Evolutionary conservation across 441 rosid species (phyloP), one percentile per base, ranked within the genome.

Genomic region (Corymbia calophylla): DNA sequence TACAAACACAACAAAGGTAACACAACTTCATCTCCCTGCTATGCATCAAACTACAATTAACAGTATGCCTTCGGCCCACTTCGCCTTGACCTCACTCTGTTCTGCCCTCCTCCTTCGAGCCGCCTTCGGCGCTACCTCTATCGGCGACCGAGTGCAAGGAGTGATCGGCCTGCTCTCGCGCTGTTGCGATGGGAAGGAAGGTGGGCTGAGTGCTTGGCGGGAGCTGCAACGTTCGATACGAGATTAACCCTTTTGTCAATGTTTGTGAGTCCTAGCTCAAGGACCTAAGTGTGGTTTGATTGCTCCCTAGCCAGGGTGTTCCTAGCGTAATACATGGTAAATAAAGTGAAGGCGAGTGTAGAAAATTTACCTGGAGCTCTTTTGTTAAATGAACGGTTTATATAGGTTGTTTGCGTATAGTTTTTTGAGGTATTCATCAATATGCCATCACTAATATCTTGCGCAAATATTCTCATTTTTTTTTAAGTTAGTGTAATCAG

Each of bases 41-140:
- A 21, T 4, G 6, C 8, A 77, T 77, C 84, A 44, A 44, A 39
- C 84, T 21, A 7, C 14, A 12, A 23, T 51, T 23, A 4, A 77
- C 84, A 44, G 4, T 9, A 70, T 77, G 84, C 13, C 84, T 44
- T 77, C 51, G n/a, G 84, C 87, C 51, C 53, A n/a, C 23, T 70
- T 60, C 60, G 44, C 39, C 31, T 56, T 89, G 25, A 18, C 84
- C 54, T 14, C 66, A 9, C 51, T 77, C 39, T 64, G 85, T 48
- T 49, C 73, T 55, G 14, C 81, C 32, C 86, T 93, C 25, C 53
- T 88, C 87, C 31, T 93, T 88, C 91, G 73, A 47, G 70, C 88
- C 1, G 88, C 85, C 31, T 8, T 70, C 9, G 89, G 89, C 66
- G 89, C 88, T 13, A 88, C 86, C 93, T 66, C 73, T 66, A 21